Base-by-base conservation (phyloP, 495 filamentous ascomycete genomes). In the Aspergillus homomorphus region DNA sequence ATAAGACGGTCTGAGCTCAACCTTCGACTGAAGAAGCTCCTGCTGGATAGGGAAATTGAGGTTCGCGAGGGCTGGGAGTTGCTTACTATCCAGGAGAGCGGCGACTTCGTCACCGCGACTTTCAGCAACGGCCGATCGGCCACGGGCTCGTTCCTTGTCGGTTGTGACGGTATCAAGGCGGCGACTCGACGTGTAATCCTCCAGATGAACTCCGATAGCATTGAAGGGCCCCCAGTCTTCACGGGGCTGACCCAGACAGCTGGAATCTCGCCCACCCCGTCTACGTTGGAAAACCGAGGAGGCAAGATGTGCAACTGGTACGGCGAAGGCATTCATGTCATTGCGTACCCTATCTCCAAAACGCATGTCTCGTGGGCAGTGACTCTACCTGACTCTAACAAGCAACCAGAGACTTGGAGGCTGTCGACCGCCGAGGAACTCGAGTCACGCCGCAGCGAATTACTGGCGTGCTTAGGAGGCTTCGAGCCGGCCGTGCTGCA, bases 81-180 rank as follows among this genome's bases (percentile, higher is more conserved):
- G 4, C 20, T 18, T 7, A 38, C 38, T 10, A 57, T 67, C 7
- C 14, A 50, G 15, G 62, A 65, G 24, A 28, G 63, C 3, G 18
- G 58, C 0, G 53, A 60, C 18, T 42, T 33, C 12, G 61, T 67
- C 2, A 60, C 33, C 6, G 65, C 62, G 9, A 21, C 24, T 7
- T 65, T 64, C 43, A 56, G 41, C 16, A 48, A 56, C 18, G 56
- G 50, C 4, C 19, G 53, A 12, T 19, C 45, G 4, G 59, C 52
- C 10, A 54, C 51, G 12, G 65, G 65, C 18, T 51, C 54, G 21
- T 67, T 67, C 45, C 56, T 67, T 10, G 45, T 67, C 19, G 65
- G 65, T 3, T 65, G 62, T 50, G 65, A 67, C 45, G 65, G 65
- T 1, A 62, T 67, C 55, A 67, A 65, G 21, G 46, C 62, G 14